Evolutionary conservation across 192 early-diverging fungal genomes (phyloP).

Genomic region (Gaertneriomyces semiglobifer): DNA sequence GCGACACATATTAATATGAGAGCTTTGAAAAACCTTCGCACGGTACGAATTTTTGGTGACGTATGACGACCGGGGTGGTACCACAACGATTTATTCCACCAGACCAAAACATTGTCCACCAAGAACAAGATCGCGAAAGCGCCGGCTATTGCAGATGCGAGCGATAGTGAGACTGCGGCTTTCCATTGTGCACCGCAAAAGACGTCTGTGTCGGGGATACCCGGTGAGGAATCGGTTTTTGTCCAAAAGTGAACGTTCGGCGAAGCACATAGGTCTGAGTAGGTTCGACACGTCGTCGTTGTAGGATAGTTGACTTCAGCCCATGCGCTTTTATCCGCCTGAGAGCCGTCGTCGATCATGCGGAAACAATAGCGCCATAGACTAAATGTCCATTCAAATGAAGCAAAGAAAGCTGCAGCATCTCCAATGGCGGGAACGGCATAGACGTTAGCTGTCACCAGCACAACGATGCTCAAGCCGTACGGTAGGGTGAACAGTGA

Average conservation of each 20-base stretch:
- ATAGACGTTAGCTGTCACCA: constrained; percentile 4
- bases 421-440: not conserved
- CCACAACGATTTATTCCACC: constrained; percentile 17
- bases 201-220: constrained; percentile 3
- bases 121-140: constrained; percentile 17
- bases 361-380: constrained; percentile 9
- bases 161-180: not conserved
- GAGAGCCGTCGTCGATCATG: constrained; percentile 11
- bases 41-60: constrained; percentile 9
- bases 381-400: constrained; percentile 10
- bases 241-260: constrained; percentile 5
- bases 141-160: constrained; percentile 4
- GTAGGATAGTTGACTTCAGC: constrained; percentile 9
- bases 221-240: constrained; percentile 9
- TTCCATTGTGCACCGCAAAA: constrained; percentile 12
- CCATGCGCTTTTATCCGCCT: not conserved
- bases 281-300: constrained; percentile 1
- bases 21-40: constrained; percentile 12
- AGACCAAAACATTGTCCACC: constrained; percentile 19
- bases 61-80: constrained; percentile 5
- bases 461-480: not conserved
- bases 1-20: constrained; percentile 9
- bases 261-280: constrained; percentile 6
- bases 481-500: constrained; percentile 18
- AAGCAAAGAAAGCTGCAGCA: not conserved